Evolutionary conservation across 2,329 filamentous ascomycete species (phyloP).

Genomic region (Ascosphaera acerosa): DNA sequence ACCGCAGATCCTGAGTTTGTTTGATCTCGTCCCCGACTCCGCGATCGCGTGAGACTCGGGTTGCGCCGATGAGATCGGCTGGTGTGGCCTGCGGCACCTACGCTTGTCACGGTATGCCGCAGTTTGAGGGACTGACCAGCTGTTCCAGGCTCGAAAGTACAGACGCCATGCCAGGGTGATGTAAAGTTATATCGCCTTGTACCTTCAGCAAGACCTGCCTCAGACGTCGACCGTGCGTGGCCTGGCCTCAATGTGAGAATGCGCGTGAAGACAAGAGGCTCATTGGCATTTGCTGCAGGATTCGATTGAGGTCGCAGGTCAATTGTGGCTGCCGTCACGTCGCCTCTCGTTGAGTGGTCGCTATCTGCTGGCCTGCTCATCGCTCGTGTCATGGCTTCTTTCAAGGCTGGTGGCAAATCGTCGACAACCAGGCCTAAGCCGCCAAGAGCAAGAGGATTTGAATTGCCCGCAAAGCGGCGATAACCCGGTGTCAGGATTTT

Average conservation of each 20-base stretch:
- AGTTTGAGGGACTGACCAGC: conserved; percentile 52
- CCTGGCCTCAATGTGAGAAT: not conserved
- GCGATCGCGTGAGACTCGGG: too few relatives aligned
- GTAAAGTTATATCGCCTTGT: conserved; percentile 40
- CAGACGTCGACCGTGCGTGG: not conserved
- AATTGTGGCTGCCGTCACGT: too few relatives aligned
- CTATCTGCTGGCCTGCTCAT: too few relatives aligned
- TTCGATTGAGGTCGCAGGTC: too few relatives aligned
- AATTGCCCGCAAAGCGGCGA: conserved; percentile 25
- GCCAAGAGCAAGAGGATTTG: conserved; percentile 14
- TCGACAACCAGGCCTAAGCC: conserved; percentile 8
- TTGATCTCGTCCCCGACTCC: too few relatives aligned
- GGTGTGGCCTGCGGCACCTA: conserved; percentile 3
- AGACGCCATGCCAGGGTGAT: conserved; percentile 69
- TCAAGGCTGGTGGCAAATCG: conserved; percentile 4
- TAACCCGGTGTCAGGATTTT: conserved; percentile 36
- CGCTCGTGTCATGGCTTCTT: conserved; percentile 5
- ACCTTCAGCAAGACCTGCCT: conserved; percentile 3
- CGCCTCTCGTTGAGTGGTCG: too few relatives aligned
- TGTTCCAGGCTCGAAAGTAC: conserved; percentile 58
- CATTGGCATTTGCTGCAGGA: too few relatives aligned
- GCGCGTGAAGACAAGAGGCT: not conserved
- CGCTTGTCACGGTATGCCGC: conserved; percentile 33
- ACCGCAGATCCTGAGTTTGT: too few relatives aligned
- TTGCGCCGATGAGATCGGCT: too few relatives aligned